Evolutionary conservation across 2,329 filamentous ascomycete genomes (phyloP).

Genomic region (Triangularia setosa): DNA sequence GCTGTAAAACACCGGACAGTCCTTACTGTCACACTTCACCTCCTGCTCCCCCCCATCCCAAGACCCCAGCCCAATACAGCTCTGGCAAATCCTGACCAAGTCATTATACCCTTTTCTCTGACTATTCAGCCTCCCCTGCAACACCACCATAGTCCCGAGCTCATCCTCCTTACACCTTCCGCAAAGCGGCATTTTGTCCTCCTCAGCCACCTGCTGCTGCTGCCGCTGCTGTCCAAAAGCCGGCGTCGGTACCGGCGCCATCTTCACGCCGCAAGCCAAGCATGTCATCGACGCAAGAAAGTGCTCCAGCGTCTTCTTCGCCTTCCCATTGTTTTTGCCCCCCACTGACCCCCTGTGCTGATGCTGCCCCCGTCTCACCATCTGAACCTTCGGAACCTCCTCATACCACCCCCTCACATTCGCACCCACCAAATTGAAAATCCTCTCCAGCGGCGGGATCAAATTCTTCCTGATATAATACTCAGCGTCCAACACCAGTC

Average conservation of each 20-base stretch:
- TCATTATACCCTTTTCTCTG: constrained; percentile 63
- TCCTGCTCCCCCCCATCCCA: constrained; percentile 52
- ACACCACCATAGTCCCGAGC: constrained; percentile 58
- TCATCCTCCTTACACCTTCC: constrained; percentile 48
- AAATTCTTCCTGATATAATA: constrained; percentile 97
- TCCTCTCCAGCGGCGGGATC: constrained; percentile 89
- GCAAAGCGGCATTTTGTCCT: constrained; percentile 50
- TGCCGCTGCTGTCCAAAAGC: not conserved
- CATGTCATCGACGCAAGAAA: constrained; percentile 83
- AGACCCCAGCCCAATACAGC: constrained; percentile 70
- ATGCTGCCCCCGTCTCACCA: constrained; percentile 52
- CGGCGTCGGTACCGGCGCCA: constrained; percentile 26
- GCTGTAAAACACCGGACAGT: constrained; percentile 90
- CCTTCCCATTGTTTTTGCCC: constrained; percentile 29
- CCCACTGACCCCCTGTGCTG: constrained; percentile 24
- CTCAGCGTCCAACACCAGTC: constrained; percentile 81
- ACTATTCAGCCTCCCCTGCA: constrained; percentile 58
- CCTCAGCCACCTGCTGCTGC: not conserved
- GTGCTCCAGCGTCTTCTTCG: constrained; percentile 79
- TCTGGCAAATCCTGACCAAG: constrained; percentile 69
- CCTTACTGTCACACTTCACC: constrained; percentile 82
- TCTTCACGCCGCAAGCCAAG: constrained; percentile 66
- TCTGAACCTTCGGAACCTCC: constrained; percentile 89
- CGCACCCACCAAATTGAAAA: constrained; percentile 93
- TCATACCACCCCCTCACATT: constrained; percentile 91